A percentile compares a stretch with the other conserved stretches of the same genome.
Evolutionary conservation across 495 filamentous ascomycete species (phyloP).

Genomic region (Hyphodiscus hymeniophilus): DNA sequence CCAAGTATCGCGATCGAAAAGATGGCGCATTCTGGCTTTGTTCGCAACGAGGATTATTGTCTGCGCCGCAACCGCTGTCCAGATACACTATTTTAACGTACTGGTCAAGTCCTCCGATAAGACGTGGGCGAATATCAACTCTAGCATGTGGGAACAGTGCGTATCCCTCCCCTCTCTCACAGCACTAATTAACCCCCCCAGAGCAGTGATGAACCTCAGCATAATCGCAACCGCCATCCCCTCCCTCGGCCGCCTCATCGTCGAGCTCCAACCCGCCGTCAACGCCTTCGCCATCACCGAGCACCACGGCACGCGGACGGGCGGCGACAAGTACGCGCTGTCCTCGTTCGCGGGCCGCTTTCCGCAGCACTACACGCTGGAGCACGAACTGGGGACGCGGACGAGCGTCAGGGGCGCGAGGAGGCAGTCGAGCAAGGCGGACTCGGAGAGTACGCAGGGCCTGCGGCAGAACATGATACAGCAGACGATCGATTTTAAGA

Average conservation of each 20-base stretch:
- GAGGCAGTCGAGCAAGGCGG: background rate
- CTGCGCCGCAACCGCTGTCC: no score
- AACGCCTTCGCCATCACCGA: slow-evolving; percentile 28
- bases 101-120: background rate
- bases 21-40: slow-evolving; percentile 19
- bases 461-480: background rate
- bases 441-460: background rate
- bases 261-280: slow-evolving; percentile 25
- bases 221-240: slow-evolving; percentile 28
- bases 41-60: slow-evolving; percentile 18
- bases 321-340: slow-evolving; percentile 13
- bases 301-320: slow-evolving; percentile 10
- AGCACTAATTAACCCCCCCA: slow-evolving; percentile 3
- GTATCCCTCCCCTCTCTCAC: background rate
- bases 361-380: background rate
- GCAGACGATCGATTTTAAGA: background rate
- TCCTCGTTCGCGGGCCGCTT: background rate
- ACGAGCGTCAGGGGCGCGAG: background rate
- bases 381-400: background rate
- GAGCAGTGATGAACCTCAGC: slow-evolving; percentile 24
- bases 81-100: no score
- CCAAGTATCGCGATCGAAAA: slow-evolving; percentile 15
- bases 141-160: background rate
- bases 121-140: background rate
- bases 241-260: slow-evolving; percentile 31